These are phyloP conservation scores for Penicillium tannophilum DNA, from an alignment of 495 filamentous ascomycete species.

Conservation along the genomic window DNA sequence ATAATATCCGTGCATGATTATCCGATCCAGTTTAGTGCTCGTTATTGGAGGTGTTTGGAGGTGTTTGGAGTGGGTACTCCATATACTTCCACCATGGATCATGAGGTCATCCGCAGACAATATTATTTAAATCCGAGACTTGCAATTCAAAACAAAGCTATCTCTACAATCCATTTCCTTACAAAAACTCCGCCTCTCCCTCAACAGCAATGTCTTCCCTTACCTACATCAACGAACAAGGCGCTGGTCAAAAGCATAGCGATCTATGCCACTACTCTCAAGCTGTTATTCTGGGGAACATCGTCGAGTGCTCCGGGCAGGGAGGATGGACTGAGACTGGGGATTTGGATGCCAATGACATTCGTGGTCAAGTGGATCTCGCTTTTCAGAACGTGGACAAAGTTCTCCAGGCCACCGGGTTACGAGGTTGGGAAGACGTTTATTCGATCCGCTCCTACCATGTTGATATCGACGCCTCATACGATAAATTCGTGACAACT, in stretches of 20 bases:
- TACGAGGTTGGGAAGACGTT: conserved; percentile 55
- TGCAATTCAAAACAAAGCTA: no score
- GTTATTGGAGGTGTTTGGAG: no score
- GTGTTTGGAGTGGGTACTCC: no score
- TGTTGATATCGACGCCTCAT: conserved; percentile 22
- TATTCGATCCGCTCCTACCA: conserved; percentile 48
- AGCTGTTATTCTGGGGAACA: conserved; percentile 45
- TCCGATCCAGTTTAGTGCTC: no score
- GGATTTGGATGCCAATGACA: conserved; percentile 24
- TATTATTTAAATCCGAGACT: no score
- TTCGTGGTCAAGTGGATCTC: conserved; percentile 40
- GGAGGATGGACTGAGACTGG: conserved; percentile 48
- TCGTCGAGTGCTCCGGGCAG: conserved; percentile 49
- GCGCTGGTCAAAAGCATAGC: conserved; percentile 11
- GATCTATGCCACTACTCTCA: conserved; percentile 42
- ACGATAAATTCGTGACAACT: conserved; percentile 30
- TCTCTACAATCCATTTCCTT: no score
- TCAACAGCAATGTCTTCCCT: not conserved
- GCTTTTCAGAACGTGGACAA: conserved; percentile 54
- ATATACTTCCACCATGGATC: no score
- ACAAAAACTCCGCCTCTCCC: no score
- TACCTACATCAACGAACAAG: conserved; percentile 10
- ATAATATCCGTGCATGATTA: no score
- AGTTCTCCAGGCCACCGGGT: conserved; percentile 41
- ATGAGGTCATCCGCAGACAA: no score